These are phyloP conservation scores for Uncinocarpus reesii DNA, from an alignment of 2,329 filamentous ascomycete species.

Conservation along the genomic window DNA sequence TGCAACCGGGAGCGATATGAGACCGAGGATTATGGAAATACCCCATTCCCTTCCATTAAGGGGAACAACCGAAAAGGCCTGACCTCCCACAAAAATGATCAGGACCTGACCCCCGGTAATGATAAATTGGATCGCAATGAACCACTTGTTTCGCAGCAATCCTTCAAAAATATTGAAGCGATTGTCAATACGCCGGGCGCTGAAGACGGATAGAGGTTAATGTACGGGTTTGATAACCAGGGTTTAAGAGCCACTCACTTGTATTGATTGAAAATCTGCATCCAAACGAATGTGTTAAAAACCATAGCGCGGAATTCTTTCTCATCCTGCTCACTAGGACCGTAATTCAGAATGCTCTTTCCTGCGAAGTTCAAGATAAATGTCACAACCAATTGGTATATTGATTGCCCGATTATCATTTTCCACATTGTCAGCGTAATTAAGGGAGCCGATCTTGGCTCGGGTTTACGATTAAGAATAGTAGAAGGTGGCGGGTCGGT, in stretches of 20 bases:
- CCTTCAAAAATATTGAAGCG: constrained; percentile 23
- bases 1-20: constrained; percentile 57
- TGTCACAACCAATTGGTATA: constrained; percentile 76
- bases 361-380: constrained; percentile 75
- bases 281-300: constrained; percentile 98
- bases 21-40: constrained; percentile 57
- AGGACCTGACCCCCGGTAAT: constrained; percentile 61
- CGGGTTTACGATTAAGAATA: constrained; percentile 69
- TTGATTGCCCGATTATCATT: constrained; percentile 89
- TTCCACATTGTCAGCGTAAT: constrained; percentile 98
- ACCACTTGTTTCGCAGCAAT: constrained; percentile 40
- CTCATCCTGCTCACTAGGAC: constrained; percentile 30
- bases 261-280: constrained; percentile 69
- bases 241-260: constrained; percentile 13
- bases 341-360: constrained; percentile 48
- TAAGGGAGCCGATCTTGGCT: constrained; percentile 60
- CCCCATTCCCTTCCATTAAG: constrained; percentile 59
- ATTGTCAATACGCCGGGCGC: constrained; percentile 18
- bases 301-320: constrained; percentile 64
- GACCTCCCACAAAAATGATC: constrained; percentile 60
- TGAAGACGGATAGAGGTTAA: constrained; percentile 11
- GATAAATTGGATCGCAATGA: constrained; percentile 52
- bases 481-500: constrained; percentile 76
- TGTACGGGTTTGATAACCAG: background rate
- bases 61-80: constrained; percentile 53